phyloP scores from a whole-genome alignment of 768 basidiomycete genomes.

The Exsudoporus frostii region DNA sequence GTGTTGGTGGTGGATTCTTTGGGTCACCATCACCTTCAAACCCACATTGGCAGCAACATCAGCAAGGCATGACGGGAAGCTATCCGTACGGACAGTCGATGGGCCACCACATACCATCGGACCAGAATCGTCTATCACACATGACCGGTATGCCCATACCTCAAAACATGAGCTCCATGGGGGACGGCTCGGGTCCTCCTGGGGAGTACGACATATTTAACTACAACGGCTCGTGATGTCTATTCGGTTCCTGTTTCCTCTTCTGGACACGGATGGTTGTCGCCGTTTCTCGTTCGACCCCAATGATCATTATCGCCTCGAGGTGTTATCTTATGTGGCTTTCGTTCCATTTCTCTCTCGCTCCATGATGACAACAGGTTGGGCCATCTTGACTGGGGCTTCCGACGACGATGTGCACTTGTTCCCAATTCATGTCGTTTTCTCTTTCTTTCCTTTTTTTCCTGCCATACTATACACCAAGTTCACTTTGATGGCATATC shows the following conservation, averaged over 20 bases:
- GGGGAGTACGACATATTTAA: conserved; percentile 59
- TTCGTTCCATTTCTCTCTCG: neutral
- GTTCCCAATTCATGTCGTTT: neutral
- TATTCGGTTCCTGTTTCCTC: conserved; percentile 12
- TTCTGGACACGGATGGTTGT: conserved; percentile 18
- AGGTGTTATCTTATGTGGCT: conserved; percentile 23
- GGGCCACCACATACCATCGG: conserved; percentile 21
- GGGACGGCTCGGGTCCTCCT: conserved; percentile 38
- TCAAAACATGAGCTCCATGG: conserved; percentile 40
- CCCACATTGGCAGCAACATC: conserved; percentile 28
- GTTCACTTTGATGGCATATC: conserved; percentile 12
- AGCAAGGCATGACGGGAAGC: conserved; percentile 25
- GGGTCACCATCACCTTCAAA: conserved; percentile 26
- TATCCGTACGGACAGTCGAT: conserved; percentile 31
- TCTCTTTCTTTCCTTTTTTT: neutral
- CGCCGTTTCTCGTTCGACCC: conserved; percentile 16
- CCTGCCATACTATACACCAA: conserved; percentile 21
- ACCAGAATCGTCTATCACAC: conserved; percentile 41
- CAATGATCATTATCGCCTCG: conserved; percentile 27
- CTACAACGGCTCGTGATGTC: conserved; percentile 45
- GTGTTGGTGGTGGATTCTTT: conserved; percentile 23
- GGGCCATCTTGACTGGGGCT: neutral
- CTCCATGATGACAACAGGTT: conserved; percentile 7
- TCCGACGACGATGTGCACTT: neutral
- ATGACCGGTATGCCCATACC: conserved; percentile 52